Base-by-base conservation (phyloP, 2,329 filamentous ascomycete species). In the Aspergillus ruber region DNA sequence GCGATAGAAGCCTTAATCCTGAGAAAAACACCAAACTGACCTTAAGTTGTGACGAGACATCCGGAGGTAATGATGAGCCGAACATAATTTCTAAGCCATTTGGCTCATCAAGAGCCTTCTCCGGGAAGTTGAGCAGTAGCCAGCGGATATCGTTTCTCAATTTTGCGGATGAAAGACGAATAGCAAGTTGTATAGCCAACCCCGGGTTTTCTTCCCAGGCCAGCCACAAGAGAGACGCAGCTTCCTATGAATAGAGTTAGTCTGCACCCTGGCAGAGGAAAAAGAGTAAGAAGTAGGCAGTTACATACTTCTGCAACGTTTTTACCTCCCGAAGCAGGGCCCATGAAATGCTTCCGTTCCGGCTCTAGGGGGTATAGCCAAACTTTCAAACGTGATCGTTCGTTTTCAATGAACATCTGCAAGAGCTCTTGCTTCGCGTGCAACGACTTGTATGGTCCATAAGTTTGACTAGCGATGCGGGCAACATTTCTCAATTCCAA, bases 121-220 rank as follows among this genome's bases (percentile, higher is more conserved):
- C 85, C 0, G 94, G 89, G 65, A 86, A 88, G 54, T 85, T 88
- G 33, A 96, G 73, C 27, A 98, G 73, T 46, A 94, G 72, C 72
- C 81, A 86, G 46, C 91, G 84, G 44, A 97, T 79, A 51, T 95
- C 89, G 45, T 76, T 82, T 44, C 81, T 79, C 9, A 97, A 70
- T 41, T 82, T 84, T 29, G 82, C 76, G 15, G 84, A 89, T 17
- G 86, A 83, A 66, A 95, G 97, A 46, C 94, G 81, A 36, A 81
- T 80, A 12, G 81, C 78, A 42, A 99, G 76, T 62, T 96, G 86
- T 20, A 98, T 81, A n/a, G 91, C 91, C 56, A 99, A 77, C 6
- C 85, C 83, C 8, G 93, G 86, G 59, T 83, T 85, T 64, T 96
- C 89, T 21, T 77, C 72, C 93, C 93, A 99, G 13, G 93, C 94